A percentile compares a stretch with the other conserved stretches of the same genome.
phyloP scores from a whole-genome alignment of 202 grass and related monocot genomes.

The Setaria italica region DNA sequence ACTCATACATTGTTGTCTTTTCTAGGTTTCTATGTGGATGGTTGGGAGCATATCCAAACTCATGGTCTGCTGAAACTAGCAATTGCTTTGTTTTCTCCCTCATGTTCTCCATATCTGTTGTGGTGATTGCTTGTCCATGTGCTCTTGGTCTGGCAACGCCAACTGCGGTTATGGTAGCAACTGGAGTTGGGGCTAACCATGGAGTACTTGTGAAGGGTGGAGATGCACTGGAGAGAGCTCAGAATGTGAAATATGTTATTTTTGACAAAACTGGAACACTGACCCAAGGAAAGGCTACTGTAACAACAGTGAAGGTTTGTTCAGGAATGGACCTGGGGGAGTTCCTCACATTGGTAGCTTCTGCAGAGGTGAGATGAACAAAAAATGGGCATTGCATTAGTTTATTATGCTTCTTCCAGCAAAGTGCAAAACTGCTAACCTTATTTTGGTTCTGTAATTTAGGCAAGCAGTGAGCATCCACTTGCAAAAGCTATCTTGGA shows the following conservation, averaged over 20 bases:
- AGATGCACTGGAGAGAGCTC: conserved; percentile 91
- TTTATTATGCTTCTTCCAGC: conserved; percentile 14
- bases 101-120: conserved; percentile 99
- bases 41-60: conserved; percentile 91
- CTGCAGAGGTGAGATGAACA: conserved; percentile 76
- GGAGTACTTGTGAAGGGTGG: conserved; percentile 94
- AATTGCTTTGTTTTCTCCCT: conserved; percentile 99
- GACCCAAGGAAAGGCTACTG: conserved; percentile 92
- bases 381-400: not conserved
- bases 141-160: conserved; percentile 97
- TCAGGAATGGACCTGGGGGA: conserved; percentile 80
- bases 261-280: conserved; percentile 98
- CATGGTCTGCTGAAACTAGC: conserved; percentile 79
- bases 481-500: conserved; percentile 85
- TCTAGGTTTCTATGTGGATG: conserved; percentile 91
- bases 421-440: conserved; percentile 23
- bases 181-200: conserved; percentile 93
- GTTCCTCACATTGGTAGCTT: conserved; percentile 92
- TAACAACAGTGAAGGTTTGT: conserved; percentile 77
- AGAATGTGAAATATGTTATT: conserved; percentile 83
- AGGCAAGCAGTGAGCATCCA: conserved; percentile 92
- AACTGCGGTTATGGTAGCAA: conserved; percentile 98
- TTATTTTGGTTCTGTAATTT: conserved; percentile 48
- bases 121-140: conserved; percentile 97
- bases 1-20: conserved; percentile 17